Evolutionary conservation across 768 basidiomycete species (phyloP).

Genomic region (Tricholoma saponaceum): DNA sequence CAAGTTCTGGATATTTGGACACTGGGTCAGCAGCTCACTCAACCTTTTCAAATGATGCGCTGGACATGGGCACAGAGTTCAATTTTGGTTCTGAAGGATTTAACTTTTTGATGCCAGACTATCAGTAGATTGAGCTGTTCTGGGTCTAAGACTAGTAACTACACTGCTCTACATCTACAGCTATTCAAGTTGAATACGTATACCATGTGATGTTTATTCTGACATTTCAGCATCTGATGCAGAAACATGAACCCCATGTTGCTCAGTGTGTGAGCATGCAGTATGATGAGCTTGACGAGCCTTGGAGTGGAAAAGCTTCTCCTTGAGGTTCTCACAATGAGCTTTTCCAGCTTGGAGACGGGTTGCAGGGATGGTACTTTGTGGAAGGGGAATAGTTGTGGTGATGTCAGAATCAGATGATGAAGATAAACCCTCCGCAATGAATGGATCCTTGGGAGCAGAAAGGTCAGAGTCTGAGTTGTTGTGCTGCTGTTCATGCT

Average conservation of each 20-base stretch:
- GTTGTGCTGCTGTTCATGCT: slow-evolving; percentile 4
- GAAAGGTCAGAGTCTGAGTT: slow-evolving; percentile 2
- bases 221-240: neutral
- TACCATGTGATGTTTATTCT: neutral
- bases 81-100: too few species aligned
- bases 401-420: neutral
- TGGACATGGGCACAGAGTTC: neutral
- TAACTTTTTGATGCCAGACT: too few species aligned
- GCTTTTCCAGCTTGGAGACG: neutral
- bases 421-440: slow-evolving; percentile 12
- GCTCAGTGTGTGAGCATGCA: neutral
- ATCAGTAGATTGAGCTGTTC: too few species aligned
- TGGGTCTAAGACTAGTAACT: too few species aligned
- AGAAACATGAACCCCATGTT: neutral
- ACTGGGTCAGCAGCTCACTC: neutral
- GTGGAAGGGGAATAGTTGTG: neutral
- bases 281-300: neutral
- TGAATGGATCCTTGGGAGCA: slow-evolving; percentile 13
- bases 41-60: neutral
- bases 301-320: neutral
- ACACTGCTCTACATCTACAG: too few species aligned
- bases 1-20: neutral
- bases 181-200: neutral
- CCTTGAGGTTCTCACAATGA: neutral
- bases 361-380: neutral